These are phyloP conservation scores for Globisporangium spiculum DNA, from an alignment of 352 stramenopile genomes.

Conservation along the genomic window DNA sequence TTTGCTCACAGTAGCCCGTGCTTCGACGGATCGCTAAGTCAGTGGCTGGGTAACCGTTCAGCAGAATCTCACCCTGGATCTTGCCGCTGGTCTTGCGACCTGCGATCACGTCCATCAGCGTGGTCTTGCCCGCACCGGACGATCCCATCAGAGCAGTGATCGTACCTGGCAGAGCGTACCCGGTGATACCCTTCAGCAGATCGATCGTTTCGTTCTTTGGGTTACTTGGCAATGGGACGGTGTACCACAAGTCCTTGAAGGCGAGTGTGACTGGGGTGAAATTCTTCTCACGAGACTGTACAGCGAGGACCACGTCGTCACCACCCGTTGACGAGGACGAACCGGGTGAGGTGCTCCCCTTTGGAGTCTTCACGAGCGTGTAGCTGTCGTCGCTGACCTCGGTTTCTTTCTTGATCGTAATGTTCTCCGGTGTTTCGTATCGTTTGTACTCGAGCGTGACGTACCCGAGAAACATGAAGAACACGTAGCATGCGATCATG, in stretches of 20 bases:
- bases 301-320: slow-evolving; percentile 5
- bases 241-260: slow-evolving; percentile 51
- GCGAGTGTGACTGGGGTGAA: slow-evolving; percentile 39
- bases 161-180: slow-evolving; percentile 41
- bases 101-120: slow-evolving; percentile 94
- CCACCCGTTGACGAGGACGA: slow-evolving; percentile 1
- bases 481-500: slow-evolving; percentile 24
- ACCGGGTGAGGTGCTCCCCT: neutral
- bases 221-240: slow-evolving; percentile 25
- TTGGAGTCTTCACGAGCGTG: neutral
- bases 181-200: slow-evolving; percentile 59
- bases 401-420: slow-evolving; percentile 17
- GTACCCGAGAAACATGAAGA: slow-evolving; percentile 31
- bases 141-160: slow-evolving; percentile 77
- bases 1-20: slow-evolving; percentile 61
- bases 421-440: slow-evolving; percentile 22
- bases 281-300: slow-evolving; percentile 6
- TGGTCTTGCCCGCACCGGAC: slow-evolving; percentile 91
- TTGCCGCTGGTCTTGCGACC: slow-evolving; percentile 88
- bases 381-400: slow-evolving; percentile 5
- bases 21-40: slow-evolving; percentile 39
- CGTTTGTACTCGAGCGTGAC: slow-evolving; percentile 28
- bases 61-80: slow-evolving; percentile 80
- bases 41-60: slow-evolving; percentile 87
- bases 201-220: slow-evolving; percentile 31